phyloP scores from a whole-genome alignment of 2,329 filamentous ascomycete genomes.

The Chrysoporthe puriensis region DNA sequence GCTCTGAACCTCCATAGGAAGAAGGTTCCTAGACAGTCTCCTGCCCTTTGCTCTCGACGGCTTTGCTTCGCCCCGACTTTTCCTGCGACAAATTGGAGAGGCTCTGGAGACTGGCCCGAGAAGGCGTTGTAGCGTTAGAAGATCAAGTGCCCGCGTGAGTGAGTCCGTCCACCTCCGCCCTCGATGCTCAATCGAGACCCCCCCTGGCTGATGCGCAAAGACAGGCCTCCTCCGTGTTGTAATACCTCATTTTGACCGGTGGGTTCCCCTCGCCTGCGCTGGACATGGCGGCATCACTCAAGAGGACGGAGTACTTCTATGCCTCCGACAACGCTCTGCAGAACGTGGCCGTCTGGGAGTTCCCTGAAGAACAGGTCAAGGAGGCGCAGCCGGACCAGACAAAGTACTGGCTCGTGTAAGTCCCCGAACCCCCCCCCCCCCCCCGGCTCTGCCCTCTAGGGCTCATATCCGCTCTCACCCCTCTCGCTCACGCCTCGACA shows the following conservation, averaged over 20 bases:
- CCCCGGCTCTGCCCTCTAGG: neutral
- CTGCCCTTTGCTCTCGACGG: neutral
- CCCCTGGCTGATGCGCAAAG: neutral
- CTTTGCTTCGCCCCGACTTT: neutral
- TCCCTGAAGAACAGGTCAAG: conserved; percentile 17
- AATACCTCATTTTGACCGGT: neutral
- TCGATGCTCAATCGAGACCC: neutral
- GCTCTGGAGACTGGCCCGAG: neutral
- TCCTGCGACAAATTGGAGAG: neutral
- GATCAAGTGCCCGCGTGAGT: neutral
- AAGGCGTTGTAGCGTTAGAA: neutral
- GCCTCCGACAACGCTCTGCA: conserved; percentile 24
- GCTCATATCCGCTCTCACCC: too few relatives aligned
- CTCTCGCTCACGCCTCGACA: neutral
- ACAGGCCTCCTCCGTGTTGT: neutral
- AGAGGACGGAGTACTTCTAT: conserved; percentile 27
- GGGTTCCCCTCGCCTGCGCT: neutral
- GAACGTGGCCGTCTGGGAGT: conserved; percentile 29
- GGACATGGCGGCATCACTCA: conserved; percentile 20
- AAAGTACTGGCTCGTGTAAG: conserved; percentile 30
- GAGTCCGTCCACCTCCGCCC: neutral
- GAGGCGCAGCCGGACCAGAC: neutral
- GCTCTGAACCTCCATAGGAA: conserved; percentile 1
- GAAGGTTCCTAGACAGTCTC: neutral
- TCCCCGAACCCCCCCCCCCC: neutral